These are phyloP conservation scores for Penicillium frequentans DNA, from an alignment of 2,329 filamentous ascomycete species.

Conservation along the genomic window DNA sequence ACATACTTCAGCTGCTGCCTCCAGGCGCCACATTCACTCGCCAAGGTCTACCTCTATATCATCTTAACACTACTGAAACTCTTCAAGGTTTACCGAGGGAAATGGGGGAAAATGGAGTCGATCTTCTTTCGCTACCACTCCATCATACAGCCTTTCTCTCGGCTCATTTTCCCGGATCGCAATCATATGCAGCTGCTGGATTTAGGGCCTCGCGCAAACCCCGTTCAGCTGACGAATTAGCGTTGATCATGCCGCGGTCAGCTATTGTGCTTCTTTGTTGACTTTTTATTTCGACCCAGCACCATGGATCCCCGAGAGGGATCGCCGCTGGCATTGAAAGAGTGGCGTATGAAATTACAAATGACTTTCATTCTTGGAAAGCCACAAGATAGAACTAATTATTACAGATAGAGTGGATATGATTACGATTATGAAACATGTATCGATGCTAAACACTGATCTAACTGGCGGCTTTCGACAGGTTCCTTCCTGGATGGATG, in stretches of 20 bases:
- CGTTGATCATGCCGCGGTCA: conserved; percentile 2
- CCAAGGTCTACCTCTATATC: conserved; percentile 1
- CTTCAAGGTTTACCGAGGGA: too few species aligned
- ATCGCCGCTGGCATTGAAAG: background rate
- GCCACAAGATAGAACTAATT: background rate
- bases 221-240: background rate
- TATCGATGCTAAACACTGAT: too few species aligned
- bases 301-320: conserved; percentile 8
- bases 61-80: background rate
- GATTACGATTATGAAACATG: background rate
- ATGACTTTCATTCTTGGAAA: background rate
- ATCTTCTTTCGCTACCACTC: too few species aligned
- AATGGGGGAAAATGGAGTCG: too few species aligned
- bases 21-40: conserved; percentile 10
- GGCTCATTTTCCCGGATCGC: background rate
- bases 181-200: background rate
- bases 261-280: conserved; percentile 11
- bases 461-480: too few species aligned
- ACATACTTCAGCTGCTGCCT: conserved; percentile 14
- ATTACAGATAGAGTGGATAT: background rate
- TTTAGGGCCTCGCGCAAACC: background rate
- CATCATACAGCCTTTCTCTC: background rate
- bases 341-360: background rate
- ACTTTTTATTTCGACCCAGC: conserved; percentile 4
- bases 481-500: too few species aligned